These are phyloP conservation scores for Tilletia caries DNA, from an alignment of 1,284 basidiomycete species.

Conservation along the genomic window DNA sequence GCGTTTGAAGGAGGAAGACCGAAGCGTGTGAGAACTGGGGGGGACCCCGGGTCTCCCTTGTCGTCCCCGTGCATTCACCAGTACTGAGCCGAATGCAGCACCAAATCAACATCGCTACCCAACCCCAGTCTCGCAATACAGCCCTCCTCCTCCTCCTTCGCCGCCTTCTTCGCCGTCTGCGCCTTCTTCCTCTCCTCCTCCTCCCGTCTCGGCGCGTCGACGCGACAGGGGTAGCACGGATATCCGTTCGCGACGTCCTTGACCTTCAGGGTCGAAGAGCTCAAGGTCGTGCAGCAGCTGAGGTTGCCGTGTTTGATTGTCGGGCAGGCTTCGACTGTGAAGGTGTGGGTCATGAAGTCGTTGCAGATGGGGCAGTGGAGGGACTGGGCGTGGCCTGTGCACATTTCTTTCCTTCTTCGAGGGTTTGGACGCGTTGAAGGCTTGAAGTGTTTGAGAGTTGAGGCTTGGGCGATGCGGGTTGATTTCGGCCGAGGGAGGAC, in stretches of 20 bases:
- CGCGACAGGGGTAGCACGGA: neutral
- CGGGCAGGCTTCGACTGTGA: neutral
- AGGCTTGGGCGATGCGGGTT: no score
- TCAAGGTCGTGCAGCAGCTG: neutral
- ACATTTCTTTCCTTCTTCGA: neutral
- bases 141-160: neutral
- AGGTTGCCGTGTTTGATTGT: neutral
- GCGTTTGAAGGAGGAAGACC: no score
- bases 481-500: no score
- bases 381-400: neutral
- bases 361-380: neutral
- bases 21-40: no score
- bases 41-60: no score
- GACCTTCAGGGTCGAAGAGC: neutral
- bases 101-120: neutral
- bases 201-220: neutral
- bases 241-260: neutral
- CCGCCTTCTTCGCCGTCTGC: neutral
- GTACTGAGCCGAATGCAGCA: neutral
- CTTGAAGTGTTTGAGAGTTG: no score
- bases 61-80: neutral
- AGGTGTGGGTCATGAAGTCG: neutral
- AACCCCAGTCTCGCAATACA: neutral
- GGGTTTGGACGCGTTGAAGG: no score
- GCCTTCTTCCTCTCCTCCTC: neutral